Percentiles rank a stretch among this genome's conserved stretches.
phyloP scores from a whole-genome alignment of 495 filamentous ascomycete species.

The Xylaria cubensis region DNA sequence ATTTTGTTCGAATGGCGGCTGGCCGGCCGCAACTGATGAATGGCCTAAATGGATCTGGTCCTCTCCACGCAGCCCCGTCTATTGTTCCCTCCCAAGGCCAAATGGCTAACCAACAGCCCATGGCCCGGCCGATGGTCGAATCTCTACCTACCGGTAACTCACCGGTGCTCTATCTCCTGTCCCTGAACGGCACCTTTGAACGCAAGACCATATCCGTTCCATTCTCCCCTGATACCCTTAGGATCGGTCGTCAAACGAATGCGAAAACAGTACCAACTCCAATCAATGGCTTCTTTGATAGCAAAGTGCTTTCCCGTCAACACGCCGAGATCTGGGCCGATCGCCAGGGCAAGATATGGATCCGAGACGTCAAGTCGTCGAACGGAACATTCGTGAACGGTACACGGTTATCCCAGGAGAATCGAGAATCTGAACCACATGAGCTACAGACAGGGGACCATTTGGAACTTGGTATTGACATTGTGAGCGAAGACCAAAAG shows the following conservation, averaged over 20 bases:
- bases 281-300: constrained; percentile 94
- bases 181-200: constrained; percentile 94
- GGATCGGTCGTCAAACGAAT: constrained; percentile 96
- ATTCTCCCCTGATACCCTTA: constrained; percentile 83
- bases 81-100: constrained; percentile 63
- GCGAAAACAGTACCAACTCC: constrained; percentile 90
- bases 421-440: constrained; percentile 92
- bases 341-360: constrained; percentile 86
- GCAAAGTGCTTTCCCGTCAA: constrained; percentile 93
- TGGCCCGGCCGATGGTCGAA: constrained; percentile 60
- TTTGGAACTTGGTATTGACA: constrained; percentile 94
- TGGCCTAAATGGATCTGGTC: constrained; percentile 65
- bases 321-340: constrained; percentile 98
- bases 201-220: constrained; percentile 94
- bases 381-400: constrained; percentile 99
- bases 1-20: constrained; percentile 52
- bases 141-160: constrained; percentile 63
- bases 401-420: constrained; percentile 86
- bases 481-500: constrained; percentile 97
- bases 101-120: constrained; percentile 45
- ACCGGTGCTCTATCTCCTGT: constrained; percentile 80
- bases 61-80: constrained; percentile 76
- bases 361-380: constrained; percentile 96
- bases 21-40: constrained; percentile 57
- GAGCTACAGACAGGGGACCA: constrained; percentile 87